Evolutionary conservation across 225 moss, liverwort and hornwort genomes (phyloP), one percentile per base, ranked within the genome.

Genomic region (Physcomitrellopsis africana): DNA sequence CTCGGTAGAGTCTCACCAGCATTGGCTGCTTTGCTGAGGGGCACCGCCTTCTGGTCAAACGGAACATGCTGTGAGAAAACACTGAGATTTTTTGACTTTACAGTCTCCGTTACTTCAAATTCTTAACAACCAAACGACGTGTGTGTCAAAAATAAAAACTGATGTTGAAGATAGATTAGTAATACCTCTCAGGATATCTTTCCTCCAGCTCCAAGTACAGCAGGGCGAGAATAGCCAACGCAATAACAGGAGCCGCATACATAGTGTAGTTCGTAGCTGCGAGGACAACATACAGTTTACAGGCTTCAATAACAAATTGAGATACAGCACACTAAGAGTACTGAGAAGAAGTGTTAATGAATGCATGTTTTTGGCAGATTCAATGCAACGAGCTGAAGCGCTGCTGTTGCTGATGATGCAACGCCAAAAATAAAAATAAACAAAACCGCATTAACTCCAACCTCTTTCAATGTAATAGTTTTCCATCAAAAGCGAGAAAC

Each of bases 191-290:
- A 18, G 86, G 82, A 63, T 69, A 86, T 18, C 74, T 70, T 48
- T 80, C 62, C 44, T 82, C 67, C 23, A 82, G 63, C 66, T 86
- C 86, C 73, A 83, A 57, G 68, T 77, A 86, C 26, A 86, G 10
- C 67, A 86, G 53, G 65, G 82, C 82, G 3, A 86, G 17, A 44
- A 80, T 46, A 51, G 82, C 86, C 67, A 82, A 73, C 22, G 65
- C 77, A 53, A 86, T 68, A 19, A 82, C 57, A 7, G 82, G 82
- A 61, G 73, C 80, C 22, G 70, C 76, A 13, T 80, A 80, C 32
- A 82, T 24, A 3, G 80, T 53, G 17, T 80, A 80, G 17, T 57
- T 58, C 15, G 80, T 67, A 12, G 82, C 80, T 86, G 79, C 74
- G 58, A 20, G 49, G 22, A 24, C 15, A 60, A 46, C 29, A 56